Percentiles rank a stretch among this genome's conserved stretches.
Conservation (phyloP, 2,329 filamentous ascomycete genomes). For the Sclerotinia subarctica region DNA sequence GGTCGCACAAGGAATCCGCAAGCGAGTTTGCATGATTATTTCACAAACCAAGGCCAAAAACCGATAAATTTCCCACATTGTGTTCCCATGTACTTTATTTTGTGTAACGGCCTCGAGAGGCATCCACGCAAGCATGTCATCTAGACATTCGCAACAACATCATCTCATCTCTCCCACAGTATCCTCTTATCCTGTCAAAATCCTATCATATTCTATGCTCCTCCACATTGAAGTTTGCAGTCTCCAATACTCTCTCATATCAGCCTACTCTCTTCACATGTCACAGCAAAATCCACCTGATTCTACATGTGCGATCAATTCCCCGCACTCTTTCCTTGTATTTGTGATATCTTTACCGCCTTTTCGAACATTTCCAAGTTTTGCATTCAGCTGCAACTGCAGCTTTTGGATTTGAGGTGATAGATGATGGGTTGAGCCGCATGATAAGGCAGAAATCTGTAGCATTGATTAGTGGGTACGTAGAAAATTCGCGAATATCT, state of each 20-base stretch:
- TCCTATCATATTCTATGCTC: neutral
- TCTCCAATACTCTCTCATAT: neutral
- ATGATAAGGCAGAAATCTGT: neutral
- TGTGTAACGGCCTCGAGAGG: neutral
- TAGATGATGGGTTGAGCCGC: conserved; percentile 4
- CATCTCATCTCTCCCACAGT: neutral
- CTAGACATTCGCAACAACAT: neutral
- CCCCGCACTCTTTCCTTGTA: neutral
- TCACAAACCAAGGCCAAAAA: neutral
- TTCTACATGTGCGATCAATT: neutral
- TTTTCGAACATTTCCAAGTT: neutral
- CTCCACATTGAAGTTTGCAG: neutral
- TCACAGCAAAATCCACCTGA: neutral
- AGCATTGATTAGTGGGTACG: neutral
- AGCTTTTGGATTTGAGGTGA: neutral
- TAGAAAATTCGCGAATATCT: neutral
- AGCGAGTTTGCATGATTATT: neutral
- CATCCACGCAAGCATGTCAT: conserved; percentile 8
- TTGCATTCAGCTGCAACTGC: neutral
- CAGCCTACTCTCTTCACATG: neutral
- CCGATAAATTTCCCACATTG: neutral
- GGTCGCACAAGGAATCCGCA: neutral
- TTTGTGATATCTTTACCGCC: conserved; percentile 14
- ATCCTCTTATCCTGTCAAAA: neutral
- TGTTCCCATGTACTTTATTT: neutral